Percentiles rank a stretch among this genome's conserved stretches.
These are phyloP conservation scores for Schizosaccharomyces lindneri DNA, from an alignment of 805 yeast genomes.

Conservation along the genomic window DNA sequence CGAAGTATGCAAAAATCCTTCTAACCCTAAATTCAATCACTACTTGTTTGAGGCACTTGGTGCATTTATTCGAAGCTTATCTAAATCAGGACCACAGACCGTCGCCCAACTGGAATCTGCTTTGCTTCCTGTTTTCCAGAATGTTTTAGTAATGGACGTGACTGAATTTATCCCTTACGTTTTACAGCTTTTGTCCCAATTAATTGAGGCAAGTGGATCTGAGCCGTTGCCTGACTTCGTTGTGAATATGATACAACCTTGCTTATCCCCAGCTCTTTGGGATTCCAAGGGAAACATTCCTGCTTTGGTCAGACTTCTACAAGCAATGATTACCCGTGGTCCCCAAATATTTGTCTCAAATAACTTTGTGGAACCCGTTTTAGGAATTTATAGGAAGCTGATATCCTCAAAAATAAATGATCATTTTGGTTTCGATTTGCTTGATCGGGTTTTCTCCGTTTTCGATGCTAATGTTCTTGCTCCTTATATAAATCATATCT, in stretches of 20 bases:
- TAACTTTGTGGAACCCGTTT: slow-evolving; percentile 38
- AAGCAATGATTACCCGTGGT: slow-evolving; percentile 32
- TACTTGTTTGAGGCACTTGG: slow-evolving; percentile 76
- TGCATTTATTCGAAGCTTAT: slow-evolving; percentile 33
- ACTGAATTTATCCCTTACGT: slow-evolving; percentile 87
- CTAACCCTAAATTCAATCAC: slow-evolving; percentile 84
- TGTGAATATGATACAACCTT: slow-evolving; percentile 46
- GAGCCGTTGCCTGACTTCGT: slow-evolving; percentile 37
- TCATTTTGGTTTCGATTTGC: slow-evolving; percentile 56
- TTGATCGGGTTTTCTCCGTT: slow-evolving; percentile 39
- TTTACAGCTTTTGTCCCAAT: slow-evolving; percentile 65
- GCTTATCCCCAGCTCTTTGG: slow-evolving; percentile 81
- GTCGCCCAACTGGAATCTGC: slow-evolving; percentile 20
- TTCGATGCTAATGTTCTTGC: slow-evolving; percentile 27
- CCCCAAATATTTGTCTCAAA: slow-evolving; percentile 16
- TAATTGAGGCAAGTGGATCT: slow-evolving; percentile 22
- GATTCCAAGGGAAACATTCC: slow-evolving; percentile 83
- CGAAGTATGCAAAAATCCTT: slow-evolving; percentile 64
- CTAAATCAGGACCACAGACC: slow-evolving; percentile 16
- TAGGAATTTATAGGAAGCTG: slow-evolving; percentile 91
- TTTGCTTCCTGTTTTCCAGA: slow-evolving; percentile 42
- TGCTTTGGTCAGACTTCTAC: slow-evolving; percentile 59
- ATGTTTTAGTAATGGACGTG: slow-evolving; percentile 54
- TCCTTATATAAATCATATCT: slow-evolving; percentile 42
- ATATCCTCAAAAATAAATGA: slow-evolving; percentile 70